Conservation (phyloP, 1,284 basidiomycete species). For the Tilletiopsis washingtonensis region DNA sequence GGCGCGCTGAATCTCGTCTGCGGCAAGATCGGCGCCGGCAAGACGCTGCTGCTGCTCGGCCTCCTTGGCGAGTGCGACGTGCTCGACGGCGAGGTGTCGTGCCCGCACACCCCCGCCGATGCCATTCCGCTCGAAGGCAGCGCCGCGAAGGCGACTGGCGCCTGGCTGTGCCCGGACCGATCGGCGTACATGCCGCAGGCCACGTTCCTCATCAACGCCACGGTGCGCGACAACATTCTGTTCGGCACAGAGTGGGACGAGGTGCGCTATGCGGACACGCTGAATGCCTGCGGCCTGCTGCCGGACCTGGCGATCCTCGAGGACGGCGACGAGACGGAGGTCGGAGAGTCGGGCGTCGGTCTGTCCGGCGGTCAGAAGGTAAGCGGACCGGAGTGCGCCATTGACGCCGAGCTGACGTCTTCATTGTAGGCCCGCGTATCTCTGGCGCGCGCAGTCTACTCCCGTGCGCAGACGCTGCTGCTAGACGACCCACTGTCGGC, state of each 20-base stretch:
- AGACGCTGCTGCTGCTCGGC: slow-evolving; percentile 34
- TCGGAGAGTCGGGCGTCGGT: slow-evolving; percentile 16
- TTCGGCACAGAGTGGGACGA: slow-evolving; percentile 29
- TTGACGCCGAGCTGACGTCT: too few species aligned
- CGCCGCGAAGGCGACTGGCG: neutral
- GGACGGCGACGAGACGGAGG: slow-evolving; percentile 17
- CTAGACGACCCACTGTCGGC: slow-evolving; percentile 40
- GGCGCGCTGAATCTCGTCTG: slow-evolving; percentile 31
- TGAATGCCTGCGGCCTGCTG: slow-evolving; percentile 28
- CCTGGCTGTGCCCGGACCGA: slow-evolving; percentile 2
- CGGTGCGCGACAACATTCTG: slow-evolving; percentile 37
- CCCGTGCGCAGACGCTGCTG: slow-evolving; percentile 24
- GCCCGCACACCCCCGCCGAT: neutral
- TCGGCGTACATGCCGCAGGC: slow-evolving; percentile 28
- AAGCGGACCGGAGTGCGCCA: too few species aligned
- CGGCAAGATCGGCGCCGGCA: slow-evolving; percentile 37
- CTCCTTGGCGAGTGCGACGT: slow-evolving; percentile 37
- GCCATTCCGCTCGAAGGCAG: neutral
- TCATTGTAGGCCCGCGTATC: slow-evolving; percentile 12
- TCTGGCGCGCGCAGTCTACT: slow-evolving; percentile 39
- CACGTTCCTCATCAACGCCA: slow-evolving; percentile 29
- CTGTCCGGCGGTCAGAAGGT: slow-evolving; percentile 17
- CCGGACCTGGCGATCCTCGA: slow-evolving; percentile 31
- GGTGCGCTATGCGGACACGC: slow-evolving; percentile 23
- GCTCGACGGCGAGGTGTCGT: slow-evolving; percentile 14